Evolutionary conservation across 306 rosid genomes (phyloP).

Genomic region (Dalbergia oliveri): DNA sequence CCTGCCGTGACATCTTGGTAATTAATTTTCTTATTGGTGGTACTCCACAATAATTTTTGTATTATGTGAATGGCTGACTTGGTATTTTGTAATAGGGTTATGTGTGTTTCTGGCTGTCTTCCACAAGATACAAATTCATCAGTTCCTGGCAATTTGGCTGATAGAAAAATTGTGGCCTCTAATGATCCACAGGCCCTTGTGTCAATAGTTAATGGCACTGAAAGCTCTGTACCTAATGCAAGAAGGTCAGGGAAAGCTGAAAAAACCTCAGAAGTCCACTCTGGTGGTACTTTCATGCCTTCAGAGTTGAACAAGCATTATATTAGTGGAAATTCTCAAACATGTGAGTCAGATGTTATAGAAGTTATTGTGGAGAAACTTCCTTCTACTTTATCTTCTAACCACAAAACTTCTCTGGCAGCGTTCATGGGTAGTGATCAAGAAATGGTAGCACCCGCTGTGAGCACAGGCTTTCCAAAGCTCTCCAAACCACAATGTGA

Average conservation of each 20-base stretch:
- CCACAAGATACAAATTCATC: constrained; percentile 33
- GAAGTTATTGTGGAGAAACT: constrained; percentile 40
- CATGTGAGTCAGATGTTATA: constrained; percentile 41
- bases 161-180: constrained; percentile 44
- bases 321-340: constrained; percentile 45
- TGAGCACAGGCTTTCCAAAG: constrained; percentile 32
- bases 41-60: constrained; percentile 21
- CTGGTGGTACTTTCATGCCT: constrained; percentile 32
- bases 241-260: constrained; percentile 44
- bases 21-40: constrained; percentile 25
- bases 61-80: constrained; percentile 29
- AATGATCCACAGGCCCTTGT: constrained; percentile 42
- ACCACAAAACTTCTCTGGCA: constrained; percentile 40
- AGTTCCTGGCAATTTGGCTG: constrained; percentile 37
- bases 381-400: constrained; percentile 40
- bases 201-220: constrained; percentile 36
- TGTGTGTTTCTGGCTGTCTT: constrained; percentile 53
- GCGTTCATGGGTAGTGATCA: constrained; percentile 43
- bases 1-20: constrained; percentile 57
- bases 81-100: constrained; percentile 48
- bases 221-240: constrained; percentile 39
- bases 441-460: constrained; percentile 39
- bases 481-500: constrained; percentile 33
- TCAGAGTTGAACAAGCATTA: constrained; percentile 34
- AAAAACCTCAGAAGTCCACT: constrained; percentile 29